These are phyloP conservation scores for Apiospora kogelbergensis DNA, from an alignment of 2,329 filamentous ascomycete genomes.

Conservation along the genomic window DNA sequence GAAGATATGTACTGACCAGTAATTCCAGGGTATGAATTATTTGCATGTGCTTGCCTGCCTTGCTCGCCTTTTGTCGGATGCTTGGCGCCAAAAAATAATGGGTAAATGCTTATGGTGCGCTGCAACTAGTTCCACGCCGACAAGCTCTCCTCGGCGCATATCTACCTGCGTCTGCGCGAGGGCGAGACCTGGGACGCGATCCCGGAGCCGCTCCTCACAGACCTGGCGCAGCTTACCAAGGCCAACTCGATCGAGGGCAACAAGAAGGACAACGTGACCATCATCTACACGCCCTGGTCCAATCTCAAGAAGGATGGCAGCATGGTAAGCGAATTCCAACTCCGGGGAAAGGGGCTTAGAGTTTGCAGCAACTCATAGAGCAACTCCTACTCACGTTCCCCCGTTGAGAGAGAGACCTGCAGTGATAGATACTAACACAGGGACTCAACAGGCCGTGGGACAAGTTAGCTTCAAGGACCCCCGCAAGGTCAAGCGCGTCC, in stretches of 20 bases:
- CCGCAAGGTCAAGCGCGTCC: constrained; percentile 79
- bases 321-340: too few species aligned
- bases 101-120: background rate
- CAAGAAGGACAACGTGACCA: constrained; percentile 95
- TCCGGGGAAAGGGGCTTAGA: too few species aligned
- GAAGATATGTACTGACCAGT: background rate
- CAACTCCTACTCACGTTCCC: too few species aligned
- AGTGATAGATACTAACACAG: too few species aligned
- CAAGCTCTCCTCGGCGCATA: constrained; percentile 94
- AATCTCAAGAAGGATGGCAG: constrained; percentile 94
- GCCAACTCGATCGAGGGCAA: constrained; percentile 99
- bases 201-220: constrained; percentile 69
- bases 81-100: background rate
- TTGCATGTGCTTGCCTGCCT: background rate
- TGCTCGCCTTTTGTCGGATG: background rate
- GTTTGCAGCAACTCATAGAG: too few species aligned
- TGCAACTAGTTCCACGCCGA: constrained; percentile 82
- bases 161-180: constrained; percentile 84
- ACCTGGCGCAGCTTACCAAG: constrained; percentile 97
- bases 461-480: constrained; percentile 94
- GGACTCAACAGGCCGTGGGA: too few species aligned
- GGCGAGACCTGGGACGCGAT: constrained; percentile 84
- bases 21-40: constrained; percentile 27
- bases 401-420: too few species aligned
- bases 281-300: constrained; percentile 98